Conservation (phyloP, 805 yeast genomes). For the Blastobotrys chiropterorum region DNA sequence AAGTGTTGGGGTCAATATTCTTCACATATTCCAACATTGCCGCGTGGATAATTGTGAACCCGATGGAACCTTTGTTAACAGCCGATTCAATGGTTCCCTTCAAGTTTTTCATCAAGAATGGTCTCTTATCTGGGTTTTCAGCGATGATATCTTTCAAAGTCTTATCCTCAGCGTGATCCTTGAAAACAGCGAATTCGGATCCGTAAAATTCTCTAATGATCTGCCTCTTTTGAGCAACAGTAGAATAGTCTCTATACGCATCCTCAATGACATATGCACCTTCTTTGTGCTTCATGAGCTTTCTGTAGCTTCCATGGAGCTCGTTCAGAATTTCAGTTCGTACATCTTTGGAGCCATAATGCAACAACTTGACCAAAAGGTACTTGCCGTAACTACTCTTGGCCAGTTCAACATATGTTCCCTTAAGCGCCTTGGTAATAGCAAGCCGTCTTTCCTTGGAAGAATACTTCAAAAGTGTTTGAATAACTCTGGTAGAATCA, state of each 20-base stretch:
- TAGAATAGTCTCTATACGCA: conserved; percentile 75
- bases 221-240: conserved; percentile 77
- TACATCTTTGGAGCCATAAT: conserved; percentile 82
- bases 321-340: conserved; percentile 72
- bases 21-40: conserved; percentile 86
- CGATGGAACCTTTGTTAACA: conserved; percentile 92
- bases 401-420: conserved; percentile 73
- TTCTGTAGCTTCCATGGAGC: conserved; percentile 84
- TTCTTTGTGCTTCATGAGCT: conserved; percentile 92
- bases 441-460: conserved; percentile 70
- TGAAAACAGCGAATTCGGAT: conserved; percentile 85
- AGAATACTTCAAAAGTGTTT: conserved; percentile 83
- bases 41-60: conserved; percentile 92
- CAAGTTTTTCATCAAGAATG: conserved; percentile 66
- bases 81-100: conserved; percentile 81
- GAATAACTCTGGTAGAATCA: conserved; percentile 94
- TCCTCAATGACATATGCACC: conserved; percentile 98
- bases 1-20: conserved; percentile 51
- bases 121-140: conserved; percentile 72
- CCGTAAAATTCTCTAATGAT: conserved; percentile 98
- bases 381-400: conserved; percentile 93
- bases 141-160: conserved; percentile 58
- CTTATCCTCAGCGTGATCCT: conserved; percentile 59
- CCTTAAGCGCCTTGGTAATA: conserved; percentile 63
- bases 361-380: conserved; percentile 77